A percentile compares a stretch with the other conserved stretches of the same genome.
phyloP scores from a whole-genome alignment of 2,329 filamentous ascomycete species.

The Venturia nashicola region DNA sequence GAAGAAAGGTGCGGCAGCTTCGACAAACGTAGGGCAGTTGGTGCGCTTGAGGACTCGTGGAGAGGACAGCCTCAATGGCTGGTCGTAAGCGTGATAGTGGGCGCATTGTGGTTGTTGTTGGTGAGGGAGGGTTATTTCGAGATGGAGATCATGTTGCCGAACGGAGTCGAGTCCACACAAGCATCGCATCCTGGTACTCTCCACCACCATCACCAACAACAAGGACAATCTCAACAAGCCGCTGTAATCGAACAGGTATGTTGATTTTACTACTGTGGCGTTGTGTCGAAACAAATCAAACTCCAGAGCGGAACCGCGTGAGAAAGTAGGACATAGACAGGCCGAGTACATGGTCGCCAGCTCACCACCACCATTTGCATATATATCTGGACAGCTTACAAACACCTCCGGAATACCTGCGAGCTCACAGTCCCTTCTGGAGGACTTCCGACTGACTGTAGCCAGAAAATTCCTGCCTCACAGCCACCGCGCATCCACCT shows the following conservation, averaged over 20 bases:
- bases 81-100: neutral
- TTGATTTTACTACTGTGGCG: neutral
- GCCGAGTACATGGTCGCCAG: neutral
- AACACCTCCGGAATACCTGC: neutral
- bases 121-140: neutral
- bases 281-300: neutral
- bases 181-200: neutral
- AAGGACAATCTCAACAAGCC: neutral
- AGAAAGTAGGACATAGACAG: neutral
- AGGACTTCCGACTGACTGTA: neutral
- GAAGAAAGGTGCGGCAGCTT: neutral
- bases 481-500: neutral
- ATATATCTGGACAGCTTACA: neutral
- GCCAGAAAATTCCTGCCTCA: neutral
- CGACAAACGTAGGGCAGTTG: neutral
- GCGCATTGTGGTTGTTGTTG: slow-evolving; percentile 1
- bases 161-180: neutral
- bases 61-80: neutral
- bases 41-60: neutral
- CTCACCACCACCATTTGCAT: neutral
- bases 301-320: neutral
- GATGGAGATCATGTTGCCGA: neutral
- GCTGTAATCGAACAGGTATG: neutral
- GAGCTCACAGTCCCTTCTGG: neutral
- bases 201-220: neutral